These are phyloP conservation scores for Acorus calamus DNA, from an alignment of 106 monocot genomes.

Conservation along the genomic window DNA sequence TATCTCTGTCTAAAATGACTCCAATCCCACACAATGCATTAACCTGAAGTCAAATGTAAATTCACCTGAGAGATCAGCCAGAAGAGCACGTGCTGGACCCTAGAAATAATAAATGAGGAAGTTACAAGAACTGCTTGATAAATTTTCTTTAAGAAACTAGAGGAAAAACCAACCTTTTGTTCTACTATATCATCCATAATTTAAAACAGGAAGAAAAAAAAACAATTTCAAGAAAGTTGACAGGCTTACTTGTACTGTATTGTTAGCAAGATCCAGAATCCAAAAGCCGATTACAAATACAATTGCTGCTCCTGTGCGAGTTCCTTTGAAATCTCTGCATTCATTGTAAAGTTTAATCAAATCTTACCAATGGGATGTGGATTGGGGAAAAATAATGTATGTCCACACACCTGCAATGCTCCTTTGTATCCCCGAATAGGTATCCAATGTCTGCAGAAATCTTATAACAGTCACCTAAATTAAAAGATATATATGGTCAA, in stretches of 20 bases:
- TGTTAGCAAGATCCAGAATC: conserved; percentile 99
- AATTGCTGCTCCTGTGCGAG: conserved; percentile 72
- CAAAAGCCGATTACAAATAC: conserved; percentile 91
- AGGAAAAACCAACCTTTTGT: neutral
- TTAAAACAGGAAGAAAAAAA: neutral
- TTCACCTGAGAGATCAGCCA: conserved; percentile 97
- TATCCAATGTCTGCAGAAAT: conserved; percentile 91
- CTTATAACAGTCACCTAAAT: conserved; percentile 83
- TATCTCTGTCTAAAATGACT: no score
- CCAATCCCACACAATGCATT: neutral
- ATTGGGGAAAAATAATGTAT: neutral
- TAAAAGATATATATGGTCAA: conserved; percentile 5
- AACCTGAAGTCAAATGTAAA: conserved; percentile 7
- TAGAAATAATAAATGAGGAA: conserved; percentile 16
- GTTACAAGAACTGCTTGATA: neutral
- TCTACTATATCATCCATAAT: no score
- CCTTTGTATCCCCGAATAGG: conserved; percentile 75
- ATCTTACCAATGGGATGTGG: neutral
- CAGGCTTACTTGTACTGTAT: conserved; percentile 80
- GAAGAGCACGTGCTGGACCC: conserved; percentile 97
- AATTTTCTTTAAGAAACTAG: neutral
- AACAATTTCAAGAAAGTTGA: neutral
- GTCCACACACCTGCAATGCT: conserved; percentile 50
- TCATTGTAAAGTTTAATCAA: neutral
- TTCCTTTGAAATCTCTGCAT: conserved; percentile 73